Conservation (phyloP, 2,329 filamentous ascomycete genomes). For the Sporothrix schenckii region DNA sequence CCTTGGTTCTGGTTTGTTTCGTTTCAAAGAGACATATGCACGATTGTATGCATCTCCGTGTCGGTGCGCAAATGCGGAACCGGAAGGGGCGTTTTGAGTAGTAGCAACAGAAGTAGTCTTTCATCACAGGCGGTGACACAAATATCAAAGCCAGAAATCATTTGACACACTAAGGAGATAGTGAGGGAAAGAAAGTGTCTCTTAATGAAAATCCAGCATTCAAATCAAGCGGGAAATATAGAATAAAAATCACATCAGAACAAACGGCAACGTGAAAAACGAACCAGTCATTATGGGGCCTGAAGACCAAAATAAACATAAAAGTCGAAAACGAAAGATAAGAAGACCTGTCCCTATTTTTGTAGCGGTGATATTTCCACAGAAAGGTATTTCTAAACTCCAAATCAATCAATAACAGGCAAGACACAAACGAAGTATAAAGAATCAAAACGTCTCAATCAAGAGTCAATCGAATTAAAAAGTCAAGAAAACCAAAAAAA, state of each 20-base stretch:
- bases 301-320: background rate
- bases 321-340: background rate
- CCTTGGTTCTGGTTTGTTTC: background rate
- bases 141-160: background rate
- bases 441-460: too few species aligned
- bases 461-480: background rate
- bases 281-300: too few species aligned
- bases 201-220: background rate
- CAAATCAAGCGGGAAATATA: background rate
- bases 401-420: background rate
- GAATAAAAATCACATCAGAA: constrained; percentile 23
- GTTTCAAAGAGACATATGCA: constrained; percentile 15
- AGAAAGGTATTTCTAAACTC: background rate
- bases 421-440: too few species aligned
- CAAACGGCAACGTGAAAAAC: background rate
- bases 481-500: background rate
- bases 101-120: background rate
- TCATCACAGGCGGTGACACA: background rate
- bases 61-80: background rate
- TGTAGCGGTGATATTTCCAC: background rate
- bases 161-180: too few species aligned
- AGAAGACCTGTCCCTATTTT: background rate
- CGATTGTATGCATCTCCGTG: background rate
- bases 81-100: background rate
- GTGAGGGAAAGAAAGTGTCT: background rate